Conservation (phyloP, 768 basidiomycete genomes). For the Tremella fuciformis region DNA sequence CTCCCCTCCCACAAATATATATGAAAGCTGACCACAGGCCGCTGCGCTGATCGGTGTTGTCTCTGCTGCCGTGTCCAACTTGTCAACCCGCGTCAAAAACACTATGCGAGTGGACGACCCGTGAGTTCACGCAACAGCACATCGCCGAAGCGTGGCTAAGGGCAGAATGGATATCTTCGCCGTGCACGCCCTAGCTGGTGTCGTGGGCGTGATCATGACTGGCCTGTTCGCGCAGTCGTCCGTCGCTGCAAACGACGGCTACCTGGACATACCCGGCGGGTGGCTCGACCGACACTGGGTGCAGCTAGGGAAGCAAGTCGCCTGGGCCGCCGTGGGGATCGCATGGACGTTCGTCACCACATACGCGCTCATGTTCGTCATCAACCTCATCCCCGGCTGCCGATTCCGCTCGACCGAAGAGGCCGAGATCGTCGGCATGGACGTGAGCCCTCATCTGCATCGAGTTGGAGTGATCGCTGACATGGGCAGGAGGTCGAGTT, state of each 20-base stretch:
- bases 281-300: conserved; percentile 65
- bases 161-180: conserved; percentile 74
- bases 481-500: conserved; percentile 43
- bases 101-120: conserved; percentile 54
- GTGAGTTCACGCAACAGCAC: conserved; percentile 12
- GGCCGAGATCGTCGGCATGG: conserved; percentile 68
- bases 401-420: conserved; percentile 60
- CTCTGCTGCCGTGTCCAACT: conserved; percentile 82
- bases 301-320: conserved; percentile 83
- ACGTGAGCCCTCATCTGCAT: conserved; percentile 50
- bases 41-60: conserved; percentile 75
- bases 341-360: conserved; percentile 52
- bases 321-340: conserved; percentile 50
- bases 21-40: conserved; percentile 56
- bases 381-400: conserved; percentile 81
- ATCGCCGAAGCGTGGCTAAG: conserved; percentile 11
- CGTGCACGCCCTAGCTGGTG: conserved; percentile 52
- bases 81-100: conserved; percentile 93
- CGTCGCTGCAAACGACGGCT: conserved; percentile 77
- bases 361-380: conserved; percentile 55
- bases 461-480: no score
- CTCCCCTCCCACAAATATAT: no score
- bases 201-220: conserved; percentile 62
- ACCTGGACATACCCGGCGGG: conserved; percentile 64
- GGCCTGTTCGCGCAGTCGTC: conserved; percentile 76